Evolutionary conservation across 495 filamentous ascomycete species (phyloP), one percentile per base, ranked within the genome.

Genomic region (Hypoxylon rickii): DNA sequence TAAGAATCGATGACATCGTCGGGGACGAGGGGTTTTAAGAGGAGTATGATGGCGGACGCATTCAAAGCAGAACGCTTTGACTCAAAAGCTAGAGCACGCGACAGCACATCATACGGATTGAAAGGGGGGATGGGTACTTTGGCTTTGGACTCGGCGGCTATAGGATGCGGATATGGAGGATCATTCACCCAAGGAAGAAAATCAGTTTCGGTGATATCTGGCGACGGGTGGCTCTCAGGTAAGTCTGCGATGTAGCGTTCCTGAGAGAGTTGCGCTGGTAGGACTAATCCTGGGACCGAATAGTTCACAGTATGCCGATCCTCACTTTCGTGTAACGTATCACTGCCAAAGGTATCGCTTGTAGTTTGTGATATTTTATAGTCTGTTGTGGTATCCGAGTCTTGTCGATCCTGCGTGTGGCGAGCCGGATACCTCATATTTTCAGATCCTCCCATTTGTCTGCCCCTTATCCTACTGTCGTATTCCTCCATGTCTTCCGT

Each of bases 1-100:
- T 73, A 64, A 4, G 55, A 50, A 61, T 82, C 78, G 43, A 83
- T 72, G 24, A 79, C 61, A n/a, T 69, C 67, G 12, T 72, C 59
- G 0, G 79, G 73, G 1, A 83, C 57, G 15, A 82, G 70, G 0
- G 80, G 77, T n/a, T 74, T 75, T 4, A 82, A 66, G 0, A 82
- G 69, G 3, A 82, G 71, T 18, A 83, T 53, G 21, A 83, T 81
- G 18, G 76, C 74, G 5, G 79, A 72, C 0, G 79, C 79, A 37
- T 79, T 78, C 7, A 81, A 56, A 19, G 75, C 67, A 0, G 76
- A 77, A 0, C 66, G 69, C 29, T 69, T 74, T 22, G 68, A 61
- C 53, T 81, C 79, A 37, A 78, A 81, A 7, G 68, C 64, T 2
- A 83, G 63, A 2, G 77, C 71, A 0, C 76, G 74, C 13, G 74